phyloP scores from a whole-genome alignment of 2,329 filamentous ascomycete genomes.

The Davidsoniella virescens region DNA sequence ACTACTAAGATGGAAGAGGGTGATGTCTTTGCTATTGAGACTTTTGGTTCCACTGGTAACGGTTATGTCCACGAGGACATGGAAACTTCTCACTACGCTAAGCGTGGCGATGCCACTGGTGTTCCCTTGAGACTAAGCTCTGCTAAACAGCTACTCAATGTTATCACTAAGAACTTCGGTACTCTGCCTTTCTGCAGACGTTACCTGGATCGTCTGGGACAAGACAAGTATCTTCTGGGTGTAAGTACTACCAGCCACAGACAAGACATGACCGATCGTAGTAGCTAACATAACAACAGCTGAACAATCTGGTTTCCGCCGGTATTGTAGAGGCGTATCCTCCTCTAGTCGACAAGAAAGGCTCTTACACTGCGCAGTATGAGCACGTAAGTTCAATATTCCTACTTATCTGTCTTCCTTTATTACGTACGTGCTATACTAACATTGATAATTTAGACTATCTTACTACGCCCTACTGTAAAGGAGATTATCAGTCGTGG shows the following conservation, averaged over 20 bases:
- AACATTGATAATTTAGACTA: conserved; percentile 31
- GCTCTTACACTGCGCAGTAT: conserved; percentile 74
- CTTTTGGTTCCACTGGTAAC: conserved; percentile 65
- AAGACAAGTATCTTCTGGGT: conserved; percentile 74
- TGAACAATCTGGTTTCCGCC: conserved; percentile 63
- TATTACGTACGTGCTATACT: background rate
- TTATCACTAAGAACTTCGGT: conserved; percentile 82
- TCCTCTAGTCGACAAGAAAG: conserved; percentile 69
- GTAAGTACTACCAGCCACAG: conserved; percentile 32
- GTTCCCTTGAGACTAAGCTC: conserved; percentile 47
- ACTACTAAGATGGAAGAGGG: conserved; percentile 77
- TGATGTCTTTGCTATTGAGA: conserved; percentile 69
- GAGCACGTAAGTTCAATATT: conserved; percentile 54
- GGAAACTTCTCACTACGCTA: conserved; percentile 70
- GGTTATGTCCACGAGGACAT: conserved; percentile 62
- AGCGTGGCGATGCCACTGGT: conserved; percentile 46
- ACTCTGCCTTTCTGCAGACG: conserved; percentile 71
- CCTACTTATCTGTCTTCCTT: background rate
- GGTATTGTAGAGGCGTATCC: conserved; percentile 76
- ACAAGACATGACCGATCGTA: background rate
- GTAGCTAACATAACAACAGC: conserved; percentile 23
- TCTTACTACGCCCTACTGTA: conserved; percentile 52
- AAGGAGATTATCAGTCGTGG: conserved; percentile 70
- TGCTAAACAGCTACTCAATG: conserved; percentile 61
- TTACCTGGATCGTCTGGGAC: conserved; percentile 71